Base-by-base conservation (phyloP, 2,329 filamentous ascomycete species). In the Daldinia eschscholtzii region DNA sequence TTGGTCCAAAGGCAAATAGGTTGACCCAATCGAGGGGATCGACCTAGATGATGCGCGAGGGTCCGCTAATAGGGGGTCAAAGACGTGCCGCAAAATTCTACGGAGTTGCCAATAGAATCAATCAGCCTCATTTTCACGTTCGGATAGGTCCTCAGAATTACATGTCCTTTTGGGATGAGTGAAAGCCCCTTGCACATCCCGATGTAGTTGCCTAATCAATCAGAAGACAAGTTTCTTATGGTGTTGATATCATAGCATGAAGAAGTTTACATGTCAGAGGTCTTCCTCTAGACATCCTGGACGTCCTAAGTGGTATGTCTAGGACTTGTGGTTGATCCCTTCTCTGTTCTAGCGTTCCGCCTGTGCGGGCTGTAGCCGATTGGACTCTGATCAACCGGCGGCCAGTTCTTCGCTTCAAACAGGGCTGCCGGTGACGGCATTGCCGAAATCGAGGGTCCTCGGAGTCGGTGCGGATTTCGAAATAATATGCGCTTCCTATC, bases 21-120 rank as follows among this genome's bases (percentile, higher is more conserved):
- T 39, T 41, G 65, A 70, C 63, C 60, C 64, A 70, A 70, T 70
- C 63, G 58, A 68, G 55, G 46, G 48, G 58, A 63, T 63, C 46
- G 48, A 62, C 26, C 59, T 46, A 48, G 48, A 15, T 50, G 44
- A 65, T 64, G 42, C 37, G 30, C 15, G 57, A 57, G 57, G 62
- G 28, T 42, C 60, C 68, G 57, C 65, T 64, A 59, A 39, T 56
- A 61, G 66, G 48, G 48, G 42, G 53, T 65, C 33, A 46, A 62
- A 55, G 53, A 61, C 13, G 15, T 61, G 50, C 58, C 64, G 61
- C 57, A 66, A 57, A 58, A 58, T 39, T 46, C 44, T 53, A 46
- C 28, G 6, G 48, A 57, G 26, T 53, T 57, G 46, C 52, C 50
- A 60, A 69, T 59, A 35, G 28, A 61, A 46, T 57, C 28, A 56